phyloP scores from a whole-genome alignment of 1,284 basidiomycete species.

The Coniferiporia sulphurascens region DNA sequence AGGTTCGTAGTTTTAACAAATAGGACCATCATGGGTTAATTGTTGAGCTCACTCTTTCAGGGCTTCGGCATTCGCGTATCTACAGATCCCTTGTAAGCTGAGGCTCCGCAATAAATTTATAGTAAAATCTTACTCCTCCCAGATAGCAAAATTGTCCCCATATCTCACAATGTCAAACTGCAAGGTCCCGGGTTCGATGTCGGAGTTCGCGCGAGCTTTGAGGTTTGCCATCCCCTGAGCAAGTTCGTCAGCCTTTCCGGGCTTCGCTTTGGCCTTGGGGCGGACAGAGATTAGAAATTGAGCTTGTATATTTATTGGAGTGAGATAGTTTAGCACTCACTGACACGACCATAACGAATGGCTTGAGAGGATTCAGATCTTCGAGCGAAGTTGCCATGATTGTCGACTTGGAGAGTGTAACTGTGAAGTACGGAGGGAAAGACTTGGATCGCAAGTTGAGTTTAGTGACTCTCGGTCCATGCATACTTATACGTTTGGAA shows the following conservation, averaged over 20 bases:
- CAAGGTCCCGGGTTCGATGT: conserved; percentile 7
- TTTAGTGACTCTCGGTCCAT: too few species aligned
- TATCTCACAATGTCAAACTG: conserved; percentile 3
- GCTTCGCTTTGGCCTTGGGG: neutral
- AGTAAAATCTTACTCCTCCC: conserved; percentile 1
- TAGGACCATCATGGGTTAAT: neutral
- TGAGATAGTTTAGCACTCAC: neutral
- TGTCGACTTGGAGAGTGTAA: neutral
- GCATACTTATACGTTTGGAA: too few species aligned
- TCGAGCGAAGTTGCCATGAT: neutral
- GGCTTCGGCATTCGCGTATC: neutral
- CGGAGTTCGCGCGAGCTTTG: conserved; percentile 10
- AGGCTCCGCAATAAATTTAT: neutral
- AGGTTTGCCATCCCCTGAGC: conserved; percentile 6
- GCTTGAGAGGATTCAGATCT: neutral
- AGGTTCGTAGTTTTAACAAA: neutral
- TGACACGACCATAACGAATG: neutral
- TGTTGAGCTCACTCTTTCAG: neutral
- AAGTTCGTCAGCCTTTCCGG: conserved; percentile 12
- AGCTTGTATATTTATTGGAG: neutral
- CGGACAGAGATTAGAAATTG: neutral
- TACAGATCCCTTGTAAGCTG: neutral
- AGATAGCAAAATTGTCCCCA: conserved; percentile 6
- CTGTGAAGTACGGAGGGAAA: neutral
- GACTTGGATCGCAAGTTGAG: too few species aligned